Conservation (phyloP, 441 rosid genomes). For the Jatropha podagrica region DNA sequence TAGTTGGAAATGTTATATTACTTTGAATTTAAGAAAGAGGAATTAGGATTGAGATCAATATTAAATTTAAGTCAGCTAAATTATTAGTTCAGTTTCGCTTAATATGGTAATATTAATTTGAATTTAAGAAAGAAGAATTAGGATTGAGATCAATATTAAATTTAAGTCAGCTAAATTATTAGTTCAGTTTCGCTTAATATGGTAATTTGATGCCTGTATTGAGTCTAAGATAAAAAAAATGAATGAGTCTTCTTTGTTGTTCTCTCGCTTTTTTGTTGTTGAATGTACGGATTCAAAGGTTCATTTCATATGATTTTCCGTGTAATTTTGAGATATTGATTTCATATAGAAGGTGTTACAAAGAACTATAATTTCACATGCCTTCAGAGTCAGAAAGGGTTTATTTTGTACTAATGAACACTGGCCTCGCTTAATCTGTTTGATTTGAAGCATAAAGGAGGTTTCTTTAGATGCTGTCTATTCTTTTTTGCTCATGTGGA, state of each 20-base stretch:
- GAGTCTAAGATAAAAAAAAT: neutral
- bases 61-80: neutral
- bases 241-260: too few species aligned
- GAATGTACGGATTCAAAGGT: neutral
- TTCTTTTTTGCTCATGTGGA: neutral
- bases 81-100: neutral
- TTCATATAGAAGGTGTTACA: neutral
- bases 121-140: too few species aligned
- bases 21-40: too few species aligned
- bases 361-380: neutral
- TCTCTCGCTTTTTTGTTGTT: neutral
- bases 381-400: neutral
- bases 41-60: too few species aligned
- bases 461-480: too few species aligned
- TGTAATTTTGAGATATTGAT: neutral
- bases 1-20: too few species aligned
- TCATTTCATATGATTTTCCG: neutral
- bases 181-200: neutral
- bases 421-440: neutral
- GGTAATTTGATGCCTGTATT: too few species aligned
- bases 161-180: neutral
- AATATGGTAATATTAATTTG: too few species aligned
- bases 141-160: too few species aligned
- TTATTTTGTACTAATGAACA: neutral
- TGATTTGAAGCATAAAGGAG: neutral